Evolutionary conservation across 2,329 filamentous ascomycete genomes (phyloP), one percentile per base, ranked within the genome.

Genomic region (Amphichorda felina): DNA sequence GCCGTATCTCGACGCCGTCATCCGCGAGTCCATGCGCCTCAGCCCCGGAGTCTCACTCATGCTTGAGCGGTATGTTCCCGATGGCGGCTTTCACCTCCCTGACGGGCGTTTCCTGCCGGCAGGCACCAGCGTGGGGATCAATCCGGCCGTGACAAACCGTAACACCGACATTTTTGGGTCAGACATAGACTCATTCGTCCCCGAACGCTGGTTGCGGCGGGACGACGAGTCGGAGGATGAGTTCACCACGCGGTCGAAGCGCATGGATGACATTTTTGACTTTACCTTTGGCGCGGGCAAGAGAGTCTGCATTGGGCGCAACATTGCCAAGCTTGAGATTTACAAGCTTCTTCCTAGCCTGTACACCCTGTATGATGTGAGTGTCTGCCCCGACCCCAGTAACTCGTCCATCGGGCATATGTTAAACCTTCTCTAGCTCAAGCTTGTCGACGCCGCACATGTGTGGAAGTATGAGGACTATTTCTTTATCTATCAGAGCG

Each of bases 1-100:
- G 4, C 54, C 57, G 0, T 75, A 72, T 43, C 69, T 68, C 1
- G 55, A 54, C 3, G 70, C 66, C n/a, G 60, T 72, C 5, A 60
- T 73, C 38, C 70, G 71, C 39, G 73, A 78, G 47, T 54, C 61
- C 0, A 54, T 75, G 2, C 60, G 71, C 3, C 43, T 75, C n/a
- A 69, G 63, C 38, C 68, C 70, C 0, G 36, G 30, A 17, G 36
- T 38, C 24, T 30, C 6, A 8, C 58, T 68, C 2, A 65, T 39
- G 49, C 57, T 56, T 18, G 56, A 59, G 2, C 49, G 62, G 11
- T 57, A 65, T 13, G 36, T 42, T 4, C 57, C 54, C 6, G 16
- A 29, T 5, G 14, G 38, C 5, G 52, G 53, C 18, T 50, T 53
- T 39, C 54, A 54, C 11, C 41, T 61, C 38, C 56, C 50, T 19